These are phyloP conservation scores for Russula virescens DNA, from an alignment of 768 basidiomycete genomes.

Conservation along the genomic window DNA sequence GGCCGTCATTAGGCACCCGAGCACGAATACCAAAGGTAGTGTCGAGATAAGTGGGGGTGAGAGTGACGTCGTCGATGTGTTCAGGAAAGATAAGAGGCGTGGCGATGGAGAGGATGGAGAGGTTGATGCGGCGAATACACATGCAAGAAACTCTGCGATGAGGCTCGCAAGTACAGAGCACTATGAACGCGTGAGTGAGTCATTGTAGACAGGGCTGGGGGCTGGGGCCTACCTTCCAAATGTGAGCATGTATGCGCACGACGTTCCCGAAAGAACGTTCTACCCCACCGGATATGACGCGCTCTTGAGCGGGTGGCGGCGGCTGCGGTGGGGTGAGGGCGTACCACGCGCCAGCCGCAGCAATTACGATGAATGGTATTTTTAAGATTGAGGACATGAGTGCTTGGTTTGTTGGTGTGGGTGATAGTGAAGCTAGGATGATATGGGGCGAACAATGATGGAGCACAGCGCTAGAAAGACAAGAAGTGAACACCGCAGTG, in stretches of 20 bases:
- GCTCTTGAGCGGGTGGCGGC: slow-evolving; percentile 8
- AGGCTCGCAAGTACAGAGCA: slow-evolving; percentile 17
- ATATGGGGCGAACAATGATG: not conserved
- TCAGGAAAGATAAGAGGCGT: not conserved
- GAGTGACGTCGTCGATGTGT: not conserved
- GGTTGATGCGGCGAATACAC: not conserved
- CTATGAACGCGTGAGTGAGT: not conserved
- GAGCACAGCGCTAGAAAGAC: too few species aligned
- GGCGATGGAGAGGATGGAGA: not conserved
- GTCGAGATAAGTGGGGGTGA: not conserved
- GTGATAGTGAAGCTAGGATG: not conserved
- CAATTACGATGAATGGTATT: slow-evolving; percentile 4
- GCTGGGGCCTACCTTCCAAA: slow-evolving; percentile 20
- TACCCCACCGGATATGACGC: slow-evolving; percentile 11
- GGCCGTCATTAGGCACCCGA: slow-evolving; percentile 12
- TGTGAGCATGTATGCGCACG: slow-evolving; percentile 16
- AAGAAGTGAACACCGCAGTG: not conserved
- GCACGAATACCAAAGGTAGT: slow-evolving; percentile 7
- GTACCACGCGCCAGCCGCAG: slow-evolving; percentile 14
- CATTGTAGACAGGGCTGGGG: too few species aligned
- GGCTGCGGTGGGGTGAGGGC: slow-evolving; percentile 23
- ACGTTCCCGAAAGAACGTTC: slow-evolving; percentile 22
- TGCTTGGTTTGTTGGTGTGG: not conserved
- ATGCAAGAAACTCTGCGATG: slow-evolving; percentile 4
- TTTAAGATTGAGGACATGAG: slow-evolving; percentile 16